Conservation (phyloP, 192 early-diverging fungal species). For the Coemansia sp. region DNA sequence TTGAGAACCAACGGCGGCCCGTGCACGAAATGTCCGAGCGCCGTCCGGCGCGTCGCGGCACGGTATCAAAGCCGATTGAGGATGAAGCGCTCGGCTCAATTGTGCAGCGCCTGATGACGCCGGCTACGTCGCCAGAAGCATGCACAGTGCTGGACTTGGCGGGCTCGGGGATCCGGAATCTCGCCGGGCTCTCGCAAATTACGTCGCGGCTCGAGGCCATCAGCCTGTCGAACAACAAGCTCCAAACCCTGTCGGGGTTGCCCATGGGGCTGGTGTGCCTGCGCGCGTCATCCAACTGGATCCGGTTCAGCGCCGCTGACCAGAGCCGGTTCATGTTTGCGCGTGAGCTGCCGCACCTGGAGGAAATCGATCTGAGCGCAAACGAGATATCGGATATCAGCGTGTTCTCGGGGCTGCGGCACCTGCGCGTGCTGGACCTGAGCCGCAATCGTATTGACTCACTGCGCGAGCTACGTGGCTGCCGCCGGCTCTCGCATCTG, state of each 20-base stretch:
- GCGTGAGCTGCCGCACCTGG: slow-evolving; percentile 47
- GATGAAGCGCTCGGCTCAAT: slow-evolving; percentile 46
- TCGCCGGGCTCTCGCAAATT: slow-evolving; percentile 33
- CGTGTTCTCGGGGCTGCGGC: slow-evolving; percentile 43
- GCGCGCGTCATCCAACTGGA: slow-evolving; percentile 46
- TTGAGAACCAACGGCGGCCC: slow-evolving; percentile 26
- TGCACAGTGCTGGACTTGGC: slow-evolving; percentile 39
- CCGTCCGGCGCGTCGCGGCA: slow-evolving; percentile 6
- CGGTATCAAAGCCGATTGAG: slow-evolving; percentile 18
- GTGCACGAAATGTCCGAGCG: slow-evolving; percentile 47
- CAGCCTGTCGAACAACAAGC: slow-evolving; percentile 37
- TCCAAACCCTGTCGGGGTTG: slow-evolving; percentile 33
- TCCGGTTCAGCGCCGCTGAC: slow-evolving; percentile 30
- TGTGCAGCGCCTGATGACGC: slow-evolving; percentile 42
- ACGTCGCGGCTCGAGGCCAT: slow-evolving; percentile 44
- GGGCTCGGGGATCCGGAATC: slow-evolving; percentile 41
- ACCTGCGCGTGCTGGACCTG: slow-evolving; percentile 36
- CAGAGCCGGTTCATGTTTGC: slow-evolving; percentile 29
- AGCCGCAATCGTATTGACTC: slow-evolving; percentile 44
- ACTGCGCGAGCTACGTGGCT: slow-evolving; percentile 24
- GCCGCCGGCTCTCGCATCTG: slow-evolving; percentile 30
- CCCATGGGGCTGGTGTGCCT: slow-evolving; percentile 39
- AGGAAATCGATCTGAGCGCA: slow-evolving; percentile 41
- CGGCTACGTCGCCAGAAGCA: slow-evolving; percentile 37
- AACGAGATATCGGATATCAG: slow-evolving; percentile 47